These are phyloP conservation scores for Rubus parviflorus DNA, from an alignment of 306 rosid genomes.

Conservation along the genomic window DNA sequence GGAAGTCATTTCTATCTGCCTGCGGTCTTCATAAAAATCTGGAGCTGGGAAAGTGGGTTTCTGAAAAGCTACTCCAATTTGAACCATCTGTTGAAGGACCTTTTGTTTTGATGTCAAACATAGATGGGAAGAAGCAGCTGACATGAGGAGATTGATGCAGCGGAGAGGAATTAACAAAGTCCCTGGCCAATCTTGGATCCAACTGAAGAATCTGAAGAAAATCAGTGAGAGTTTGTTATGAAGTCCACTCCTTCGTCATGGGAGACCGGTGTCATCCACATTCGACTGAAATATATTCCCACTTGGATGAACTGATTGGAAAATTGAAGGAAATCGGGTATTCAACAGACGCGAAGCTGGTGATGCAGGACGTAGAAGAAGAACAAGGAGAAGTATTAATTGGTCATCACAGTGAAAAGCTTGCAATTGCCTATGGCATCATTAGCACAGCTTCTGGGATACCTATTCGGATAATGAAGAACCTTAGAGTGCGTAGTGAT, in stretches of 20 bases:
- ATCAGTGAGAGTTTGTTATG: too few relatives aligned
- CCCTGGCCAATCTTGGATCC: slow-evolving; percentile 88
- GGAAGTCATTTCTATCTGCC: slow-evolving; percentile 74
- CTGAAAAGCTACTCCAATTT: slow-evolving; percentile 55
- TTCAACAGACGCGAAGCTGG: slow-evolving; percentile 44
- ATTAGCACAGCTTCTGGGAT: slow-evolving; percentile 39
- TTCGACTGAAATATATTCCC: slow-evolving; percentile 45
- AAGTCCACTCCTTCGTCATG: slow-evolving; percentile 57
- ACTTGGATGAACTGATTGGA: slow-evolving; percentile 56
- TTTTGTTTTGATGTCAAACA: slow-evolving; percentile 63
- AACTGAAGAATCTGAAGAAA: slow-evolving; percentile 57
- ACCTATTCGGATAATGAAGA: slow-evolving; percentile 73
- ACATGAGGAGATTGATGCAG: slow-evolving; percentile 63
- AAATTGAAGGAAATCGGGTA: slow-evolving; percentile 74
- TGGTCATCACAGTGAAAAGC: slow-evolving; percentile 77
- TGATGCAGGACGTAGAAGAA: slow-evolving; percentile 77
- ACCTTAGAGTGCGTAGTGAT: slow-evolving; percentile 61
- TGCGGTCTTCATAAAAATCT: slow-evolving; percentile 66
- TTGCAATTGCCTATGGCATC: slow-evolving; percentile 59
- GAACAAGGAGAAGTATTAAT: slow-evolving; percentile 70
- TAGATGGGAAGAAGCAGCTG: slow-evolving; percentile 77
- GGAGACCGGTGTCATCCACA: slow-evolving; percentile 65
- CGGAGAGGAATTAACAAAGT: slow-evolving; percentile 65
- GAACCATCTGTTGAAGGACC: slow-evolving; percentile 69
- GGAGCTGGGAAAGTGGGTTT: slow-evolving; percentile 73